phyloP scores from a whole-genome alignment of 495 filamentous ascomycete genomes.

The Amorphotheca resinae region DNA sequence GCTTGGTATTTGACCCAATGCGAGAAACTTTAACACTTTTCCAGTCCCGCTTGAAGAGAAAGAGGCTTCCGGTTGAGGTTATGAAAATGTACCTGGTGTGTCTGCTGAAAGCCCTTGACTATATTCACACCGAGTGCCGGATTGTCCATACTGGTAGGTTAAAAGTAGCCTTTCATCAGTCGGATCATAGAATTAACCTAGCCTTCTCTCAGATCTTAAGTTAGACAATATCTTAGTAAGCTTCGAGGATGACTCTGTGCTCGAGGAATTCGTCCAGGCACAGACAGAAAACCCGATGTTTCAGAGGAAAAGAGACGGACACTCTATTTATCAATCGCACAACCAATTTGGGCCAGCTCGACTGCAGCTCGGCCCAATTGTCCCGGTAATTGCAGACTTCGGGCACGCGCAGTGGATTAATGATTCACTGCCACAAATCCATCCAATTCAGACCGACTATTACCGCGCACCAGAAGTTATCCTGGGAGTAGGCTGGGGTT shows the following conservation, averaged over 20 bases:
- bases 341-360: constrained; percentile 29
- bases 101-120: constrained; percentile 32
- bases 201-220: constrained; percentile 28
- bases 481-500: constrained; percentile 29
- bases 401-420: constrained; percentile 23
- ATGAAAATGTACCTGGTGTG: no score
- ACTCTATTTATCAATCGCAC: constrained; percentile 26
- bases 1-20: no score
- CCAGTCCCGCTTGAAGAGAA: no score
- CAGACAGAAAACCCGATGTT: constrained; percentile 28
- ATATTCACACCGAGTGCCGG: constrained; percentile 10
- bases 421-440: constrained; percentile 26
- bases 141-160: constrained; percentile 25
- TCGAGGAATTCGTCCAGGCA: constrained; percentile 28
- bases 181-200: neutral
- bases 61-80: no score
- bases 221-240: constrained; percentile 33
- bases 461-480: constrained; percentile 36
- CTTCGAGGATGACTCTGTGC: constrained; percentile 30
- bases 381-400: constrained; percentile 28
- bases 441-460: constrained; percentile 27
- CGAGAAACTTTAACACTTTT: no score
- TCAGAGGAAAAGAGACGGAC: constrained; percentile 28
- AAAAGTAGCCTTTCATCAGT: neutral
- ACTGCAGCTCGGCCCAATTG: constrained; percentile 22